Conservation (phyloP, 208 protist species). For the Wallacemonas sp. region DNA sequence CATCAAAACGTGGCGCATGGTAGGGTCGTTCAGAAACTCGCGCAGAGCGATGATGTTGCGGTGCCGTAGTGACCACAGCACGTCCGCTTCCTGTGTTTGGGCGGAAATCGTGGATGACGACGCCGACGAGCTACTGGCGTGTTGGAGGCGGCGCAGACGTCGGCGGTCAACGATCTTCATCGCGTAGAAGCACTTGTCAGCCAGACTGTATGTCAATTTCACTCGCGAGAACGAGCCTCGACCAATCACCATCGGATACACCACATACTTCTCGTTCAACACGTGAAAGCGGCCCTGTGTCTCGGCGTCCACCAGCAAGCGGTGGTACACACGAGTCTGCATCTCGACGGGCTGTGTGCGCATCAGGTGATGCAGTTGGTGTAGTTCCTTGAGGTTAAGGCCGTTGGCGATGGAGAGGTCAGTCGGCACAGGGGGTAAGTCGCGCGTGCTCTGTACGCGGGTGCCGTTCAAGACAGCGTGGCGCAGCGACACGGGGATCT, state of each 20-base stretch:
- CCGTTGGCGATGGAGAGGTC: neutral
- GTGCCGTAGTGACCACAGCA: conserved; percentile 93
- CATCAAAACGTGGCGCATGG: conserved; percentile 75
- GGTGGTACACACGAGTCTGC: conserved; percentile 1
- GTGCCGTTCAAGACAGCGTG: neutral
- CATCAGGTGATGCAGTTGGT: neutral
- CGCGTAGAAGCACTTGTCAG: conserved; percentile 47
- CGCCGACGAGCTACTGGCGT: conserved; percentile 15
- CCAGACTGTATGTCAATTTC: conserved; percentile 48
- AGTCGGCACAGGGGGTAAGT: neutral
- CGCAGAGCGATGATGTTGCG: conserved; percentile 87
- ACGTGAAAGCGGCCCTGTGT: conserved; percentile 12
- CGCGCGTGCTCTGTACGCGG: neutral
- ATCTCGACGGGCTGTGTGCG: neutral
- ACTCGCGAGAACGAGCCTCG: conserved; percentile 66
- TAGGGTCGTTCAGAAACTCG: conserved; percentile 93
- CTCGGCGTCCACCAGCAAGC: neutral
- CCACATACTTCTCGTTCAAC: conserved; percentile 68
- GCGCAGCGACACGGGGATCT: neutral
- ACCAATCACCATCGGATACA: conserved; percentile 55
- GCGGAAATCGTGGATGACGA: no score
- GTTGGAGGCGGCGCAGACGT: conserved; percentile 29
- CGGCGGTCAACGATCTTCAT: conserved; percentile 55
- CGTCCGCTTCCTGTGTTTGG: conserved; percentile 82
- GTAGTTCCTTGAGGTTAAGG: neutral